phyloP scores from a whole-genome alignment of 2,329 filamentous ascomycete genomes.

The Scleromitrula shiraiana region DNA sequence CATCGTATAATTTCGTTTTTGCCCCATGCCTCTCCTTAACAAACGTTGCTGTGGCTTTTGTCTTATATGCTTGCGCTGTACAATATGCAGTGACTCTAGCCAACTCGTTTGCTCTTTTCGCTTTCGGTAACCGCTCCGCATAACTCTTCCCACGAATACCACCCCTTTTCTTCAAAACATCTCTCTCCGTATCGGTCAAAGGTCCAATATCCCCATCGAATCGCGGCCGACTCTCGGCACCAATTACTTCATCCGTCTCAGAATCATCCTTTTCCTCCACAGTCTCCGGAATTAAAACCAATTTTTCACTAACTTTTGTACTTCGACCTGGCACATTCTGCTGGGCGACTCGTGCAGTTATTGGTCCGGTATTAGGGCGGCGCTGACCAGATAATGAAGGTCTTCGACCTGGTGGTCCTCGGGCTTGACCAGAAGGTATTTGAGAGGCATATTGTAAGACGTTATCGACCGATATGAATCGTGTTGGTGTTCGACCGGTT shows the following conservation, averaged over 20 bases:
- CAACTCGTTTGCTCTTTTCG: slow-evolving; percentile 77
- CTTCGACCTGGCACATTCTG: slow-evolving; percentile 69
- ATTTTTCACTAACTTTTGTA: slow-evolving; percentile 90
- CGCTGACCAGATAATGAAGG: slow-evolving; percentile 40
- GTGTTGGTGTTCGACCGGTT: slow-evolving; percentile 45
- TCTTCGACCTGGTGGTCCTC: slow-evolving; percentile 50
- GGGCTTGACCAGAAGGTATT: slow-evolving; percentile 87
- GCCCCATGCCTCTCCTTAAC: slow-evolving; percentile 80
- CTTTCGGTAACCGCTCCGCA: slow-evolving; percentile 85
- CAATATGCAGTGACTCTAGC: slow-evolving; percentile 92
- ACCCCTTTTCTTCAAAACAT: slow-evolving; percentile 54
- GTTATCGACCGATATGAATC: slow-evolving; percentile 85
- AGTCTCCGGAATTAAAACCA: slow-evolving; percentile 88
- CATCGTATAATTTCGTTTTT: slow-evolving; percentile 93
- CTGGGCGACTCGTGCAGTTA: slow-evolving; percentile 35
- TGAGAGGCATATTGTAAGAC: slow-evolving; percentile 90
- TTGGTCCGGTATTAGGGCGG: slow-evolving; percentile 38
- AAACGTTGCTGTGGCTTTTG: slow-evolving; percentile 82
- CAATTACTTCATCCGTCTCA: slow-evolving; percentile 47
- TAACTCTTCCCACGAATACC: slow-evolving; percentile 74
- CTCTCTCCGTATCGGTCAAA: slow-evolving; percentile 59
- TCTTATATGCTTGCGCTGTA: slow-evolving; percentile 87
- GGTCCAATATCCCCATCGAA: slow-evolving; percentile 56
- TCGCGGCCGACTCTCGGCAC: slow-evolving; percentile 36
- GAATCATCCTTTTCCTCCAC: slow-evolving; percentile 51